Percentiles rank a stretch among this genome's conserved stretches.
These are phyloP conservation scores for Fusarium nurragi DNA, from an alignment of 2,329 filamentous ascomycete species.

Conservation along the genomic window DNA sequence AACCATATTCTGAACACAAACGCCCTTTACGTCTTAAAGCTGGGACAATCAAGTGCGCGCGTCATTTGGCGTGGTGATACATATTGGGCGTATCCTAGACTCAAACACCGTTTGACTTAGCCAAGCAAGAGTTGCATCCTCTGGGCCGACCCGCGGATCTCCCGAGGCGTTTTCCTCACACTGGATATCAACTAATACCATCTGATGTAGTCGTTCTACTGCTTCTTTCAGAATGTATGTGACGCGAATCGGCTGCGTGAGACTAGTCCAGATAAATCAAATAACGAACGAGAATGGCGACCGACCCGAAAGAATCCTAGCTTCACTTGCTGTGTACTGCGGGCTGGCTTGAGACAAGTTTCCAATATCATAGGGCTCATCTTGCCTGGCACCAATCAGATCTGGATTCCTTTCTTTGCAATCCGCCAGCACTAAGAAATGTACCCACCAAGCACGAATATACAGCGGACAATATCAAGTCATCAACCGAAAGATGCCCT, in stretches of 20 bases:
- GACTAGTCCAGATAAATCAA: not conserved
- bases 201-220: not conserved
- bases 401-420: not conserved
- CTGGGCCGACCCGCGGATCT: not conserved
- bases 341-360: fast-evolving
- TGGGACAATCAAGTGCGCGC: not conserved
- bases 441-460: not conserved
- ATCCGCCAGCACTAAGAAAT: fast-evolving
- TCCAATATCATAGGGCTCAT: not conserved
- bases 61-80: not conserved
- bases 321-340: not conserved
- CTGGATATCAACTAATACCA: not conserved
- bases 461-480: not conserved
- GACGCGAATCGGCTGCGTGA: not conserved
- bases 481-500: not conserved
- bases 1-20: not conserved
- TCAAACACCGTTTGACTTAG: not conserved
- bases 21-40: fast-evolving
- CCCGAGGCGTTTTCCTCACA: fast-evolving
- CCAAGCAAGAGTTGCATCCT: not conserved
- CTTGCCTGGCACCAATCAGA: not conserved
- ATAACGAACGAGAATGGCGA: not conserved
- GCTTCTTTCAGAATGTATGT: not conserved
- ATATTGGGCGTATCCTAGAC: not conserved
- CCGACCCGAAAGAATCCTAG: not conserved